phyloP scores from a whole-genome alignment of 106 monocot genomes.

The Dendrobium officinale region DNA sequence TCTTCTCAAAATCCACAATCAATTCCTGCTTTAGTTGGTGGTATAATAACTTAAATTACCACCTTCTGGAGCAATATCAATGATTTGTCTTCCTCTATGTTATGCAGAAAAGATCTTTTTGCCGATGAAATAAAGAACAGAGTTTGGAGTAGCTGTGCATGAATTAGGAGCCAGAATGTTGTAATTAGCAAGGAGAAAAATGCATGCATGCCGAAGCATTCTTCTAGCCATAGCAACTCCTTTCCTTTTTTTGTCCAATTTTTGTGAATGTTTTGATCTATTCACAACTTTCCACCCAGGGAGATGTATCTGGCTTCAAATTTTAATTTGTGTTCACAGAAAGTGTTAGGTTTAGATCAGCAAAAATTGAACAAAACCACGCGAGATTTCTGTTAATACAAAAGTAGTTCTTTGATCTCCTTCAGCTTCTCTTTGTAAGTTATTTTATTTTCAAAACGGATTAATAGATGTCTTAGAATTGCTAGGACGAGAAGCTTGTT shows the following conservation, averaged over 20 bases:
- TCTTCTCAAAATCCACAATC: background rate
- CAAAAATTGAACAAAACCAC: background rate
- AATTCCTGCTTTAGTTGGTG: background rate
- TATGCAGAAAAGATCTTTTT: constrained; percentile 20
- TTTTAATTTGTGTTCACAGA: background rate
- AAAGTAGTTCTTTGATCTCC: background rate
- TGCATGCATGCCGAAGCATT: too few relatives aligned
- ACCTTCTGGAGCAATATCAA: background rate
- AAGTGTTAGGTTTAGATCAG: background rate
- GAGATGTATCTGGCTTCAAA: background rate
- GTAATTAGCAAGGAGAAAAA: too few relatives aligned
- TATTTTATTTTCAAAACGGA: background rate
- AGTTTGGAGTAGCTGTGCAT: constrained; percentile 6
- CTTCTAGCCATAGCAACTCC: too few relatives aligned
- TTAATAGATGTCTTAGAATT: background rate
- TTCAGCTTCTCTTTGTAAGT: background rate
- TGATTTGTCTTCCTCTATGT: background rate
- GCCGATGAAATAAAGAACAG: constrained; percentile 2
- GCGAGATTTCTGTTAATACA: background rate
- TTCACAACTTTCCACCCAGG: background rate
- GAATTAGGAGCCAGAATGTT: background rate
- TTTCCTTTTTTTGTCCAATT: too few relatives aligned
- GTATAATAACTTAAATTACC: background rate
- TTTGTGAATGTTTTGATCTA: background rate
- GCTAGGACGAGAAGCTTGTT: background rate